Evolutionary conservation across 345 rosid genomes (phyloP).

Genomic region (Arabidopsis thaliana): DNA sequence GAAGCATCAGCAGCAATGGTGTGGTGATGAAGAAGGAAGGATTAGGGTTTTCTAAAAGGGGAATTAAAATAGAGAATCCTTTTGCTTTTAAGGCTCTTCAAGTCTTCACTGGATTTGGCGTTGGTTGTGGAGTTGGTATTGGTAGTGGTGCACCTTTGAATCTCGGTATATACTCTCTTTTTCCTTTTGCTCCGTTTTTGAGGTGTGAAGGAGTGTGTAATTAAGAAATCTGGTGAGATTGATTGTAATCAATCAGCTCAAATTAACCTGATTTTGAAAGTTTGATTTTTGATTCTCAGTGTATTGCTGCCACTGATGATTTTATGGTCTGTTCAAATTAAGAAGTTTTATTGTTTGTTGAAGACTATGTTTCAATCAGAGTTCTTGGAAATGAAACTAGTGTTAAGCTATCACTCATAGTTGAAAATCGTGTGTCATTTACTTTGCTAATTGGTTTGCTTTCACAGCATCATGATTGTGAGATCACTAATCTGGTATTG

Average conservation of each 20-base stretch:
- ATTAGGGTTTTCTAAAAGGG: slow-evolving; percentile 53
- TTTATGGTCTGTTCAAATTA: background rate
- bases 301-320: background rate
- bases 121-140: slow-evolving; percentile 95
- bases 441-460: slow-evolving; percentile 15
- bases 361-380: background rate
- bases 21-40: slow-evolving; percentile 51
- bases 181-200: background rate
- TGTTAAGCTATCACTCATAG: background rate
- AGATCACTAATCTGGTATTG: background rate
- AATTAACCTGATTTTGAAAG: background rate
- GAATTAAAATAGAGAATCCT: slow-evolving; percentile 72
- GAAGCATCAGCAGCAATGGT: slow-evolving; percentile 38
- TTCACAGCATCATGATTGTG: slow-evolving; percentile 2
- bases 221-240: background rate
- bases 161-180: slow-evolving; percentile 62
- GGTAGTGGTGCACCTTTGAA: slow-evolving; percentile 84
- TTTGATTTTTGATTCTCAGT: slow-evolving; percentile 2
- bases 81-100: slow-evolving; percentile 87
- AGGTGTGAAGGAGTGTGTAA: slow-evolving; percentile 1
- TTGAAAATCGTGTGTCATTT: slow-evolving; percentile 11
- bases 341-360: slow-evolving; percentile 5
- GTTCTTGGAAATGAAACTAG: background rate
- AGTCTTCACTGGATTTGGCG: slow-evolving; percentile 93
- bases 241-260: slow-evolving; percentile 12